These are phyloP conservation scores for Rhodosporidiobolus odoratus DNA, from an alignment of 768 basidiomycete species.

Conservation along the genomic window DNA sequence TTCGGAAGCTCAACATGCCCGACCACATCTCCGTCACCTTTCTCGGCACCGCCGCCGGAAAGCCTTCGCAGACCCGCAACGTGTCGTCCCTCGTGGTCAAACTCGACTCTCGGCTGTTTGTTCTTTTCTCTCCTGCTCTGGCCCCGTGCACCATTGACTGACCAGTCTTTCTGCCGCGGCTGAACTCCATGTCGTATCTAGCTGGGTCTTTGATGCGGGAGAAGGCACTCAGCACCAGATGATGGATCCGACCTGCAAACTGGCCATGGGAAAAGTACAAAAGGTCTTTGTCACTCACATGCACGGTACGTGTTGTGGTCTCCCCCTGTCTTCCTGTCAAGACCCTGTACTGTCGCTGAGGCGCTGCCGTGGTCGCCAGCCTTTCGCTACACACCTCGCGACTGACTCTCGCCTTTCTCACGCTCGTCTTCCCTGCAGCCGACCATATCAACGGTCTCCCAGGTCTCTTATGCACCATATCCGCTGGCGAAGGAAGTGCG, in stretches of 20 bases:
- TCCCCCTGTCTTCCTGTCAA: constrained; percentile 23
- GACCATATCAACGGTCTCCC: constrained; percentile 36
- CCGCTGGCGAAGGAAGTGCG: constrained; percentile 28
- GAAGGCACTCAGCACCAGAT: constrained; percentile 41
- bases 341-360: too few species aligned
- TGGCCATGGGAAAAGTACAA: constrained; percentile 61
- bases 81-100: constrained; percentile 36
- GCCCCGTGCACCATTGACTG: neutral
- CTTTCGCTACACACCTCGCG: too few species aligned
- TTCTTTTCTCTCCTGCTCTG: neutral
- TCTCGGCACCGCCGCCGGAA: constrained; percentile 40
- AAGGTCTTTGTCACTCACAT: constrained; percentile 81
- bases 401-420: too few species aligned
- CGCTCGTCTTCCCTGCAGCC: neutral
- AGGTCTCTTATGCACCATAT: constrained; percentile 27
- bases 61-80: constrained; percentile 36
- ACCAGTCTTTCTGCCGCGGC: too few species aligned
- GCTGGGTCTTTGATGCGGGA: constrained; percentile 40
- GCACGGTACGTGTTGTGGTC: constrained; percentile 74
- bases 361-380: too few species aligned
- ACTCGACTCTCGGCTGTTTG: constrained; percentile 33
- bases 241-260: constrained; percentile 30
- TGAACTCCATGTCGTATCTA: too few species aligned
- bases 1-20: constrained; percentile 3
- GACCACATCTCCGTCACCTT: constrained; percentile 35